A percentile compares a stretch with the other conserved stretches of the same genome.
These are phyloP conservation scores for Thermothelomyces thermophilus DNA, from an alignment of 2,329 filamentous ascomycete species.

Conservation along the genomic window DNA sequence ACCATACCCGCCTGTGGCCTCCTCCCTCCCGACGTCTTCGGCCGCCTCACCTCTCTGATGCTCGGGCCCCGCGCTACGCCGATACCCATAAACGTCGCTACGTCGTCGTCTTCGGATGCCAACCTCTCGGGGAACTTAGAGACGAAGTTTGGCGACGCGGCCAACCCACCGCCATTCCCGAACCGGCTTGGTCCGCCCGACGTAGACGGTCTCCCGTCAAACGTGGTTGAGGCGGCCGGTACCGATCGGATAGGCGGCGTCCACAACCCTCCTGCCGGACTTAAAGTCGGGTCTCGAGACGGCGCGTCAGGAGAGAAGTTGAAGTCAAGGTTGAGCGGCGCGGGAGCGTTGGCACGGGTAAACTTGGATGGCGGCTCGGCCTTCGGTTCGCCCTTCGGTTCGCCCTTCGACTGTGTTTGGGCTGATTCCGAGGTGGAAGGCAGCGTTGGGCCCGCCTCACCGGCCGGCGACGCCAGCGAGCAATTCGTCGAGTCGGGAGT, in stretches of 20 bases:
- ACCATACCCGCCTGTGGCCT: constrained; percentile 26
- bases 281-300: constrained; percentile 19
- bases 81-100: constrained; percentile 24
- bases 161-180: neutral
- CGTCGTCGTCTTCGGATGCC: neutral
- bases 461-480: constrained; percentile 16
- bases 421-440: constrained; percentile 1
- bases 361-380: constrained; percentile 1
- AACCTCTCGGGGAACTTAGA: constrained; percentile 12
- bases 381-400: neutral
- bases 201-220: constrained; percentile 18
- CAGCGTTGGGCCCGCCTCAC: neutral
- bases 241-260: constrained; percentile 19
- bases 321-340: constrained; percentile 25
- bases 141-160: constrained; percentile 15
- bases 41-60: constrained; percentile 21
- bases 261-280: constrained; percentile 7
- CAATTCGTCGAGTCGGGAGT: constrained; percentile 23
- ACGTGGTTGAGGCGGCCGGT: neutral
- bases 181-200: constrained; percentile 8
- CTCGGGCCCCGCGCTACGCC: constrained; percentile 31
- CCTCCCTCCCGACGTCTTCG: constrained; percentile 15
- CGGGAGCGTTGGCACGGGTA: constrained; percentile 17
- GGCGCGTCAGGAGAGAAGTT: constrained; percentile 24
- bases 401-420: neutral